Evolutionary conservation across 169 alveolate genomes (phyloP), one percentile per base, ranked within the genome.

Genomic region (Babesia ovata): DNA sequence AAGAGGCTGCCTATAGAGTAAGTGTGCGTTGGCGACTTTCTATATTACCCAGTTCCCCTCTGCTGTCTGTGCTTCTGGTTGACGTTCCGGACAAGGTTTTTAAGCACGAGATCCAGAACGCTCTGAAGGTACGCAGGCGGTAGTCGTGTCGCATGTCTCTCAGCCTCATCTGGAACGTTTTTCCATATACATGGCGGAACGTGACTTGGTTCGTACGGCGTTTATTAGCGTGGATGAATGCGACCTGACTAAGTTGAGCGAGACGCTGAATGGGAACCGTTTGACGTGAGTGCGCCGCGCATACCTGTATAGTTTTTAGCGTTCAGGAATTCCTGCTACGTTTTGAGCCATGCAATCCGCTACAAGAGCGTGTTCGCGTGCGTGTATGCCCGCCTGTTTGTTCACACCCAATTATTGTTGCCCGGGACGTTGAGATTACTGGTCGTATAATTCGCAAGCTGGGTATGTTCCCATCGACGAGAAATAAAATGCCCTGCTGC

Each of bases 341-440:
- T 22, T 82, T 82, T 44, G 83, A 69, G 66, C 84, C 85, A 7
- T 82, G 89, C 59, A 82, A 82, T 54, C 89, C 89, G 12, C 52
- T 67, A 16, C 71, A 73, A 49, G 89, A 82, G 63, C 61, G 79
- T 1, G 19, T 66, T 10, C 79, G 74, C 62, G 48, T 74, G 54
- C 75, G 82, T 29, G 70, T 82, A 13, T 82, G 89, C 75, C 89
- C 89, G 10, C 89, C 89, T n/a, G 65, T 82, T 4, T 82, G 89
- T 42, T 82, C 89, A 9, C 89, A 82, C 50, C 89, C 89, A 8
- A 36, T 69, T 0, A 49, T 71, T 19, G 36, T 82, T 24, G n/a
- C 48, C 24, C 48, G 89, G 29, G 89, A 82, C 70, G 56, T 82
- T 46, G 72, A 60, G 24, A 29, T 82, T 2, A 82, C 89, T 11